These are phyloP conservation scores for Quercus berberidifolia DNA, from an alignment of 306 rosid species.

Conservation along the genomic window DNA sequence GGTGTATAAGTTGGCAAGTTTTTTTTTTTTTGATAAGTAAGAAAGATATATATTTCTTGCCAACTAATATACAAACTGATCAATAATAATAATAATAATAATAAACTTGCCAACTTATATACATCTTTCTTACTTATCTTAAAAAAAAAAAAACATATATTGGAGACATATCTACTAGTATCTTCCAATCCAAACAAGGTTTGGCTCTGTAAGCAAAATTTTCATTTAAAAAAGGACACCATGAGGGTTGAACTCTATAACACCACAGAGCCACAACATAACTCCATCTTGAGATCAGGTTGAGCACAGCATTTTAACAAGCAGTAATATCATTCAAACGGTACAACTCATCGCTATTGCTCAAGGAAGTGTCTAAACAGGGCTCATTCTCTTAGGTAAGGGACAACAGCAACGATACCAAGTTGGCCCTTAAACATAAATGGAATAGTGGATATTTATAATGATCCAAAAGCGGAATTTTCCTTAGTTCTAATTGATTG, in stretches of 20 bases:
- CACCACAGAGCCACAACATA: background rate
- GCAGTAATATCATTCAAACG: background rate
- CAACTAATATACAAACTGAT: too few species aligned
- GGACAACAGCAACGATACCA: background rate
- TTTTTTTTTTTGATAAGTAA: too few species aligned
- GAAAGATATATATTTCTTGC: too few species aligned
- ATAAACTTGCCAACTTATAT: too few species aligned
- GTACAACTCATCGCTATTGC: background rate
- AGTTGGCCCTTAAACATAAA: background rate
- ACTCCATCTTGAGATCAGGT: background rate
- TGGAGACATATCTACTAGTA: background rate
- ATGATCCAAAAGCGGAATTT: background rate
- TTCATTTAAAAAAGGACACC: background rate
- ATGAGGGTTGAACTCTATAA: background rate
- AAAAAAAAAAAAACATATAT: too few species aligned
- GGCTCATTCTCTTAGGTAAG: background rate
- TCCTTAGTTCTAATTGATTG: background rate
- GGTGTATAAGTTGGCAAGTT: too few species aligned
- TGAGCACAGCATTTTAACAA: too few species aligned
- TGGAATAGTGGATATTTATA: background rate
- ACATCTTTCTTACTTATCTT: too few species aligned
- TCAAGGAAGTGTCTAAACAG: background rate
- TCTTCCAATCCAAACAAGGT: background rate
- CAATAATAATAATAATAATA: too few species aligned
- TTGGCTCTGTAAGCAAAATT: background rate